Conservation (phyloP, 805 yeast species). For the Yarrowia sp. region DNA sequence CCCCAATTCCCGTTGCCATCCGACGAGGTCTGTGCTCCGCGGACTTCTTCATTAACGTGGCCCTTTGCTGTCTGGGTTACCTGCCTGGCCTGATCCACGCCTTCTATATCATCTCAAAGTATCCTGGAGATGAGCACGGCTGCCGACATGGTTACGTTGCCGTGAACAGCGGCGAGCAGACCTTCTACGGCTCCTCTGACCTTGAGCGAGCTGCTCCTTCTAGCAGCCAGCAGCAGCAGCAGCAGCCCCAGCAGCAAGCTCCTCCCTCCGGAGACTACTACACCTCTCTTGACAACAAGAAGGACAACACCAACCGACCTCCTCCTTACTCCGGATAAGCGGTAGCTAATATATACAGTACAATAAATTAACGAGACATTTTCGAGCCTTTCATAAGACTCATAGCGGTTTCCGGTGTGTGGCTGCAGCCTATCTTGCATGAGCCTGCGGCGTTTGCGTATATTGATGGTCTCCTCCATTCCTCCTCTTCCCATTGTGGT, state of each 20-base stretch:
- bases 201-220: slow-evolving; percentile 25
- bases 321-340: slow-evolving; percentile 25
- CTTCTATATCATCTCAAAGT: slow-evolving; percentile 73
- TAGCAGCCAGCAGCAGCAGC: neutral
- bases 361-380: neutral
- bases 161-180: slow-evolving; percentile 4
- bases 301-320: slow-evolving; percentile 12
- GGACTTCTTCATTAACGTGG: slow-evolving; percentile 65
- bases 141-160: slow-evolving; percentile 2
- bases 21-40: slow-evolving; percentile 71
- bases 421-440: slow-evolving; percentile 7
- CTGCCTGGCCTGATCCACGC: slow-evolving; percentile 76
- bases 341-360: no score
- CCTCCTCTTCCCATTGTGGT: neutral
- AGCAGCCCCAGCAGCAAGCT: slow-evolving; percentile 14
- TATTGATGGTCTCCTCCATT: no score
- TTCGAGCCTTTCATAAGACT: neutral
- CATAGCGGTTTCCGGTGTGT: no score
- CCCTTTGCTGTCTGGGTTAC: slow-evolving; percentile 67
- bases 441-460: neutral
- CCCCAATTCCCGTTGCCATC: slow-evolving; percentile 75
- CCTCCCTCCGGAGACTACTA: slow-evolving; percentile 21
- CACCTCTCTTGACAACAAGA: slow-evolving; percentile 18
- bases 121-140: slow-evolving; percentile 46
- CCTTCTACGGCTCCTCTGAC: slow-evolving; percentile 23